These are phyloP conservation scores for Centrapalus pauciflorus DNA, from an alignment of 129 eudicot genomes.

Conservation along the genomic window DNA sequence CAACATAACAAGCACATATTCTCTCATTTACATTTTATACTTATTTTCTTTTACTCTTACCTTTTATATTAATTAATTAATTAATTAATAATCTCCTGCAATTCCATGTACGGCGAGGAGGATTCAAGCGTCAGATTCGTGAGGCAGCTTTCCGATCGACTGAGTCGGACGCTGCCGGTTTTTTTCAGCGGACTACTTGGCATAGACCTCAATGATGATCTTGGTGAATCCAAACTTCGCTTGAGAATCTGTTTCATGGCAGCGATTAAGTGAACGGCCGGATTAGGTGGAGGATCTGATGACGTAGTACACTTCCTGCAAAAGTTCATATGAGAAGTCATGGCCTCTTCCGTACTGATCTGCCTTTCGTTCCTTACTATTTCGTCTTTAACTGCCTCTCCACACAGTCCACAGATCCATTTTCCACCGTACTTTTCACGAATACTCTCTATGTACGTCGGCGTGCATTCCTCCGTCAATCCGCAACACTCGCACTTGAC, in stretches of 20 bases:
- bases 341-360: constrained; percentile 55
- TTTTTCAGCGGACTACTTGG: constrained; percentile 20
- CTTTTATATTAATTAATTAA: too few relatives aligned
- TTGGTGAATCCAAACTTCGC: constrained; percentile 66
- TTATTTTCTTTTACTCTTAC: not conserved
- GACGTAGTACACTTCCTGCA: constrained; percentile 43
- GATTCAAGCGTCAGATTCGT: constrained; percentile 4
- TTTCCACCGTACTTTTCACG: constrained; percentile 44
- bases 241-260: constrained; percentile 60
- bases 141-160: constrained; percentile 15
- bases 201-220: constrained; percentile 25
- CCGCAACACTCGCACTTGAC: constrained; percentile 67
- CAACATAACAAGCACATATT: not conserved
- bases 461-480: constrained; percentile 78
- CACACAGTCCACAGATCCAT: constrained; percentile 82
- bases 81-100: constrained; percentile 17
- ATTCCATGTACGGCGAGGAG: constrained; percentile 5
- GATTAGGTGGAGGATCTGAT: constrained; percentile 36
- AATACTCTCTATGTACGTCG: constrained; percentile 39
- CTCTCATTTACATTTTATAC: not conserved
- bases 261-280: constrained; percentile 45
- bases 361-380: constrained; percentile 29
- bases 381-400: constrained; percentile 74
- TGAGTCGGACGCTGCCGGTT: not conserved
- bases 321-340: constrained; percentile 52